These are phyloP conservation scores for Moricandia arvensis DNA, from an alignment of 345 rosid genomes.

Conservation along the genomic window DNA sequence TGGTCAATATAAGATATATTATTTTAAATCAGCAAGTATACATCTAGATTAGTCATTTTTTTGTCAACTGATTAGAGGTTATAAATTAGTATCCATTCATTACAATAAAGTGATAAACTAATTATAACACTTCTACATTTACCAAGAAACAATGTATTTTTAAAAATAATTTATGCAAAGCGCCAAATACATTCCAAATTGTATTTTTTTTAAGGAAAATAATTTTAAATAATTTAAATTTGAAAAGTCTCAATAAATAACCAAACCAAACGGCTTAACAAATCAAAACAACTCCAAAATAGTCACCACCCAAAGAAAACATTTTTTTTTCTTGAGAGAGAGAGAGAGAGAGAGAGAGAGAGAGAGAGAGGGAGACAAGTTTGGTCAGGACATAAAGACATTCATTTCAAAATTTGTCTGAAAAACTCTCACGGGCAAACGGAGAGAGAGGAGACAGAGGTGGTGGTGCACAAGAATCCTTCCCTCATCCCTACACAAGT, in stretches of 20 bases:
- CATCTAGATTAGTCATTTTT: not conserved
- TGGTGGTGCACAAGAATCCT: slow-evolving; percentile 34
- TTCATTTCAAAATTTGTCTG: slow-evolving; percentile 36
- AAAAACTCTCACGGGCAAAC: slow-evolving; percentile 35
- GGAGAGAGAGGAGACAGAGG: slow-evolving; percentile 41
- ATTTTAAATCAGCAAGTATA: too few species aligned
- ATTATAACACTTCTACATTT: too few species aligned
- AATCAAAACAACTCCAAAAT: slow-evolving; percentile 36
- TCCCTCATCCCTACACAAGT: slow-evolving; percentile 16
- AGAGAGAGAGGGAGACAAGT: slow-evolving; percentile 33
- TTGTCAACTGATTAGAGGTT: too few species aligned
- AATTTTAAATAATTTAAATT: not conserved
- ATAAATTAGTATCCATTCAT: too few species aligned
- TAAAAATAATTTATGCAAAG: too few species aligned
- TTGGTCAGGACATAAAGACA: slow-evolving; percentile 32
- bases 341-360: slow-evolving; percentile 35
- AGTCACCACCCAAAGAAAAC: slow-evolving; percentile 34
- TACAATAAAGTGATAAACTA: too few species aligned
- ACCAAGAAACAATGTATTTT: too few species aligned
- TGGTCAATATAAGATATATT: not conserved
- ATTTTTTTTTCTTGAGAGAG: slow-evolving; percentile 10
- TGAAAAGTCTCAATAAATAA: slow-evolving; percentile 34
- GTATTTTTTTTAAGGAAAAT: not conserved
- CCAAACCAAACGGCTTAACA: slow-evolving; percentile 28
- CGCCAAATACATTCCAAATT: slow-evolving; percentile 30